Base-by-base conservation (phyloP, 2,329 filamentous ascomycete species). In the Stemphylium lycopersici region DNA sequence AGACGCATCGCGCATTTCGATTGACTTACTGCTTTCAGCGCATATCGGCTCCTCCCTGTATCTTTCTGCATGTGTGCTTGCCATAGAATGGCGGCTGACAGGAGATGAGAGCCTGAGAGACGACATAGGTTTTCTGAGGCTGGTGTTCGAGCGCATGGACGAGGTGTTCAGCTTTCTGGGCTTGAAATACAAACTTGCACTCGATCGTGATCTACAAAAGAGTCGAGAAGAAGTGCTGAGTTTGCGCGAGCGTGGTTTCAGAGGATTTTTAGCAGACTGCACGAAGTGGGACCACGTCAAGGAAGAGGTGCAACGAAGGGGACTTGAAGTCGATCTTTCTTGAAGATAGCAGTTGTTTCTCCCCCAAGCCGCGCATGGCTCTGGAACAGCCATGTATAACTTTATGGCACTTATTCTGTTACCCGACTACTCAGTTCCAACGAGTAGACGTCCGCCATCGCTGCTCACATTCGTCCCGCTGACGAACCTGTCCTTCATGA, bases 401-500 rank as follows among this genome's bases (percentile, higher is more conserved):
- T 11, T 7, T 29, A 11, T n/a, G n/a, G 7, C 8, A 29, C 8
- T 11, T 3, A 29, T 29, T 29, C 7, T 29, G 10, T 29, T 29
- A 5, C 7, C 8, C 7, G 1, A 10, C 10, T 29, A 29, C 5
- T 48, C 18, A 5, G 31, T 39, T 6, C 52, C 40, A 5, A 63
- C 55, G 58, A 70, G 52, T 48, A 77, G 48, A 39, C 64, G 69
- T 6, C 78, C 78, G 11, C 77, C 77, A 61, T 78, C 72, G 18
- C 66, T 67, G 8, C 63, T 62, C 6, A 77, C 58, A 24, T 69
- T 50, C 10, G 54, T 61, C 1, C 78, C 78, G 1, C 72, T 78
- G 8, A 71, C 68, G 61, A 75, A 78, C 32, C 60, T 46, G 66
- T 80, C 78, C 57, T 72, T 75, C 78, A 81, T 80, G 8, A 75